Percentiles rank a stretch among this genome's conserved stretches.
Conservation (phyloP, 352 stramenopile genomes). For the Phytopythium delawarense region DNA sequence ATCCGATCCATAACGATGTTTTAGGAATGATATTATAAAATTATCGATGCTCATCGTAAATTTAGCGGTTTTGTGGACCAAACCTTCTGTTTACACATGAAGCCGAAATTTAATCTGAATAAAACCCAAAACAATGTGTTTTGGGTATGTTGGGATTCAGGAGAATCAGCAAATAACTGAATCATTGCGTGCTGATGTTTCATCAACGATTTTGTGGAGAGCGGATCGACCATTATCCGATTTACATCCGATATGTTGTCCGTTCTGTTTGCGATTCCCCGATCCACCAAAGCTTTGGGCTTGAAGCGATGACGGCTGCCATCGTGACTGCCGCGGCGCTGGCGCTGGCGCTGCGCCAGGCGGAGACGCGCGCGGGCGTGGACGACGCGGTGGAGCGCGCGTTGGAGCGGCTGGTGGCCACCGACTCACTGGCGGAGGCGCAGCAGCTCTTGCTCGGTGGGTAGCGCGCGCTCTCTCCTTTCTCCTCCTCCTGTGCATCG, state of each 20-base stretch:
- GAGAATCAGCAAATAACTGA: no score
- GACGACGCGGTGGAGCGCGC: constrained; percentile 14
- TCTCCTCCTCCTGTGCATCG: not conserved
- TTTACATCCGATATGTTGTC: no score
- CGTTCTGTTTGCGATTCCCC: no score
- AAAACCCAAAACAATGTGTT: no score
- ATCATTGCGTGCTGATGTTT: no score
- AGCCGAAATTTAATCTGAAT: no score
- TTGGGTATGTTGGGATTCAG: no score
- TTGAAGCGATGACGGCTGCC: not conserved
- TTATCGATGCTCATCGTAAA: no score
- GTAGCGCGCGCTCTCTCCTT: not conserved
- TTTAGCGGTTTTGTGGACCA: no score
- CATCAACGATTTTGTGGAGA: no score
- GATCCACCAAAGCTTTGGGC: not conserved
- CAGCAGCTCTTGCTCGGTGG: constrained; percentile 29
- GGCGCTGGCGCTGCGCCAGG: constrained; percentile 22
- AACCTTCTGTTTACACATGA: no score
- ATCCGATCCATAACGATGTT: not conserved
- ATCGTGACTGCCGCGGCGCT: constrained; percentile 7
- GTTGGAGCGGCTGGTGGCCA: constrained; percentile 21
- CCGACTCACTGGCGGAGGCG: constrained; percentile 14
- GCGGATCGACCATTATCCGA: no score
- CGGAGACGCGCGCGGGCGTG: constrained; percentile 5
- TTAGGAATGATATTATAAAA: not conserved